Base-by-base conservation (phyloP, 139 green algal species). In the Tetraselmis chui region DNA sequence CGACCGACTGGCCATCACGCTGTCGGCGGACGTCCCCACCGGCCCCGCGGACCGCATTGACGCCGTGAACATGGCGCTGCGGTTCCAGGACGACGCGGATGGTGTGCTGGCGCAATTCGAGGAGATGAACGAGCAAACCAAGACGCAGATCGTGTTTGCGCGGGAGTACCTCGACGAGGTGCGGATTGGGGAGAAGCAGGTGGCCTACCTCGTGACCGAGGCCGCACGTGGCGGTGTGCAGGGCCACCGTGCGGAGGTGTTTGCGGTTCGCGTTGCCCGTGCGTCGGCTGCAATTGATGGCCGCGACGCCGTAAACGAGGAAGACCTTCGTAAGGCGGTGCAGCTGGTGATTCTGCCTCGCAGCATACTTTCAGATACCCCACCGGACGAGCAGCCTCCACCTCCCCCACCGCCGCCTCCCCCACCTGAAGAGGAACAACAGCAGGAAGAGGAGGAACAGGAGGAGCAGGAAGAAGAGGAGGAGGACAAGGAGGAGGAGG, bases 171-270 rank as follows among this genome's bases (percentile, higher is more conserved):
- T 99, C 78, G 92, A 95, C 86, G 96, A 99, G 2, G 95, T 99
- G 32, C 76, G 79, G 1, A 98, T 99, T 31, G 87, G 84, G 1
- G 83, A 91, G 1, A 93, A 98, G 84, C 96, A 99, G 90, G 92
- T 98, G 28, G 85, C 91, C 78, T 99, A 98, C 84, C 86, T 99
- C 29, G 97, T 99, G 67, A 91, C 94, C 83, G 96, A 99, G 89
- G 91, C 93, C 23, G 84, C 91, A 23, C 90, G 97, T 26, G 97
- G 96, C 24, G 87, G 89, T 26, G 92, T 96, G 77, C 86, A 95
- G 87, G 95, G 97, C 24, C 97, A 99, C 88, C 89, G 97, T 67
- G 94, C 97, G 23, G 97, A 99, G 92, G 89, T 99, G 79, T 99
- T 96, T 91, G 97, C 96, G 1, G 89, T 97, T 32, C 86, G 88